Evolutionary conservation across 2,329 filamentous ascomycete genomes (phyloP), one percentile per base, ranked within the genome.

Genomic region (Aschersonia sp.): DNA sequence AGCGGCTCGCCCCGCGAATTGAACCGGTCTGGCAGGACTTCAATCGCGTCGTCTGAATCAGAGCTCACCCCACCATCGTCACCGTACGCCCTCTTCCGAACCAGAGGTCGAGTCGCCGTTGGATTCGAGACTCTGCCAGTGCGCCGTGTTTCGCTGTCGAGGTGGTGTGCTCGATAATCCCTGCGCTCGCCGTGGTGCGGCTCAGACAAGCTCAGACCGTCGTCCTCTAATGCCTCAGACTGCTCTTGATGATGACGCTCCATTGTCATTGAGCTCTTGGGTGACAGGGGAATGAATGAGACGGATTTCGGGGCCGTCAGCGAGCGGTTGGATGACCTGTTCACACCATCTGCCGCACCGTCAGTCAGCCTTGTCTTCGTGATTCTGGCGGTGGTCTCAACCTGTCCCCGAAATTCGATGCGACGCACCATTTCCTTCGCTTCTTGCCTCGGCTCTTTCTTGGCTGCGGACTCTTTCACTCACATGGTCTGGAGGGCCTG

Each of bases 201-300:
- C 14, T n/a, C 12, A n/a, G 10, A 14, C 45, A 57, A 47, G 14
- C 40, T 35, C 30, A 22, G 22, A 22, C 12, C 45, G 29, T 56
- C 55, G 42, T 49, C 53, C 12, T 52, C 51, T 29, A 53, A 52
- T 4, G 57, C 55, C n/a, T 57, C 50, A 30, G 56, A 58, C 22
- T 68, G 63, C 10, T 63, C 58, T 35, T 57, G 56, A 40, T 57
- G 65, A 50, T 72, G 71, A 30, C 62, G 58, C 22, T 63, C 59
- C 55, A 74, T 67, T 0, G 70, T 72, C 47, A 59, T 64, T 0
- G 67, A 67, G 12, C 70, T 73, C 46, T 69, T 66, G 1, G 72
- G 72, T 3, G 72, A 75, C 41, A 76, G 55, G 0, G 72, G 72
- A 2, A 67, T 64, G 47, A 74, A 76, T 2, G 60, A 54, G 1